These are phyloP conservation scores for Prunella vulgaris DNA, from an alignment of 257 asterid species.

Conservation along the genomic window DNA sequence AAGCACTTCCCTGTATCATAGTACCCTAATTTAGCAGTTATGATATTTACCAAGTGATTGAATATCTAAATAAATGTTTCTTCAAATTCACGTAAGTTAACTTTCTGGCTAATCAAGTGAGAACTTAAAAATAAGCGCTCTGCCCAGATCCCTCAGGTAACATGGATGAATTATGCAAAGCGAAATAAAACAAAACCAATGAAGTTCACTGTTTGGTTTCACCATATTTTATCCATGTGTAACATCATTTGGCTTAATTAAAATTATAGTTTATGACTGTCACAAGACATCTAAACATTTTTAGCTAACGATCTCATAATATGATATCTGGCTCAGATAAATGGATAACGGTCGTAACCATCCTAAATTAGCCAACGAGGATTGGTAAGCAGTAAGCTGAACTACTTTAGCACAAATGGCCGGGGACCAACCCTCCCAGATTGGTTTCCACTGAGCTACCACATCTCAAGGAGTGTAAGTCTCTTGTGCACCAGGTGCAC, in stretches of 20 bases:
- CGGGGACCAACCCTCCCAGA: neutral
- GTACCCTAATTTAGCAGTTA: conserved; percentile 1
- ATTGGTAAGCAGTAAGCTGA: neutral
- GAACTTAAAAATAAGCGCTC: neutral
- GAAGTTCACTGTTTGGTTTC: neutral
- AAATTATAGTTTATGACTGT: neutral
- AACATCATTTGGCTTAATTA: neutral
- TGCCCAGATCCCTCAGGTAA: neutral
- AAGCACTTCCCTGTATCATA: conserved; percentile 62
- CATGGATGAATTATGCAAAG: conserved; percentile 4
- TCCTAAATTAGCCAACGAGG: neutral
- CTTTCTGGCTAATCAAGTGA: neutral
- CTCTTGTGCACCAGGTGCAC: too few species aligned
- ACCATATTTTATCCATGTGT: neutral
- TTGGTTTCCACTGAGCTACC: neutral
- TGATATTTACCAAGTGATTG: conserved; percentile 3
- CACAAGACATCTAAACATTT: neutral
- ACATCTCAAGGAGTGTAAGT: conserved; percentile 7
- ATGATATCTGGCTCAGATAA: neutral
- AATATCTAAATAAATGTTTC: neutral
- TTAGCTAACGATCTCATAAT: neutral
- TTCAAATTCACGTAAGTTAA: conserved; percentile 4
- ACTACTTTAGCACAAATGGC: neutral
- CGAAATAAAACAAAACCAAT: conserved; percentile 1
- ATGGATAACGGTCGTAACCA: neutral